Percentiles rank a stretch among this genome's conserved stretches.
These are phyloP conservation scores for Boletus sp. DNA, from an alignment of 768 basidiomycete species.

Conservation along the genomic window DNA sequence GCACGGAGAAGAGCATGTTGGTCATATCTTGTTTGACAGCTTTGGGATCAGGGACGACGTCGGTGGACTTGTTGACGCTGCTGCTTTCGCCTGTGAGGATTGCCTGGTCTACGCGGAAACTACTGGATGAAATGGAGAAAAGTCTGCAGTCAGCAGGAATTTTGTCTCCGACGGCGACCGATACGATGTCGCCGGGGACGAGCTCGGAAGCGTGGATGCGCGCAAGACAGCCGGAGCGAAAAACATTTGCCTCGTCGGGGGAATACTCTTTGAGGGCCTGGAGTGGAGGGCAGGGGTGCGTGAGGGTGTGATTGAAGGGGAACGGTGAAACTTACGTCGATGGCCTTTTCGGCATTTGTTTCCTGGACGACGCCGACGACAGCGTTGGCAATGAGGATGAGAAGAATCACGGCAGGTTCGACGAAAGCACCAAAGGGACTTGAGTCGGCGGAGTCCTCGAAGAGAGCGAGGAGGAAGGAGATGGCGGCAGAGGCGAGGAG, in stretches of 20 bases:
- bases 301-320: neutral
- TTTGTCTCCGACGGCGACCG: conserved; percentile 90
- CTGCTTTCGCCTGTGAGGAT: conserved; percentile 93
- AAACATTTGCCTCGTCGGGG: conserved; percentile 90
- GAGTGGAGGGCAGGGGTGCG: neutral
- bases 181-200: conserved; percentile 92
- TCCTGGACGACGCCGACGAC: conserved; percentile 97
- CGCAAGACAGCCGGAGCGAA: conserved; percentile 64
- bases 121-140: conserved; percentile 85
- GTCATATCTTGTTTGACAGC: conserved; percentile 99
- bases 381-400: conserved; percentile 97
- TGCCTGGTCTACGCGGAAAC: conserved; percentile 94
- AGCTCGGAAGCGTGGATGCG: conserved; percentile 85
- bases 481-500: conserved; percentile 90
- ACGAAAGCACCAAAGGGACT: conserved; percentile 83
- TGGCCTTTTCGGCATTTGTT: conserved; percentile 92
- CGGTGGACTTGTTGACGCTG: conserved; percentile 79
- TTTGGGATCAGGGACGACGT: conserved; percentile 61
- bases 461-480: conserved; percentile 86
- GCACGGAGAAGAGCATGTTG: conserved; percentile 93
- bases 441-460: conserved; percentile 73
- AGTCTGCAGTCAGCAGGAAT: conserved; percentile 94
- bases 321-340: conserved; percentile 69
- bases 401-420: conserved; percentile 90
- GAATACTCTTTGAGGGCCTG: conserved; percentile 97